A percentile compares a stretch with the other conserved stretches of the same genome.
These are phyloP conservation scores for Solanum chiquidenum DNA, from an alignment of 257 asterid species.

Conservation along the genomic window DNA sequence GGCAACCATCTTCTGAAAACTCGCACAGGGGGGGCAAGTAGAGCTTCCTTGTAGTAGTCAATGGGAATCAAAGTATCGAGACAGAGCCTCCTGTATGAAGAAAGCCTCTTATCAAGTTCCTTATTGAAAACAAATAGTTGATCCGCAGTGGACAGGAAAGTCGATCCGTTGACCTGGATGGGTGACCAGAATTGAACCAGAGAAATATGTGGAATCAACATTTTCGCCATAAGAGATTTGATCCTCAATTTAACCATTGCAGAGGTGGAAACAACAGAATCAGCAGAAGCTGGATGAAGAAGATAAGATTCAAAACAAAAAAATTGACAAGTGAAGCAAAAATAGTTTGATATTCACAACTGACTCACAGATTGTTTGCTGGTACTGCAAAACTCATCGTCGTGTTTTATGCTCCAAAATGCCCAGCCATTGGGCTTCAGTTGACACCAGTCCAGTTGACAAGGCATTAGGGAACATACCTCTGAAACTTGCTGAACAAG, in stretches of 20 bases:
- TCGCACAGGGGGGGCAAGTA: too few relatives aligned
- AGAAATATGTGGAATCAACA: neutral
- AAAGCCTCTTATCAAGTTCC: neutral
- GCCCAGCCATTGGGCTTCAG: neutral
- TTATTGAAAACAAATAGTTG: neutral
- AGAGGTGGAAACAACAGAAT: neutral
- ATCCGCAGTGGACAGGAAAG: neutral
- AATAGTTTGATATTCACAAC: neutral
- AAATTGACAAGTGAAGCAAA: neutral
- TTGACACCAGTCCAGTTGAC: neutral
- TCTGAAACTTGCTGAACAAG: neutral
- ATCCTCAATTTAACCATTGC: neutral
- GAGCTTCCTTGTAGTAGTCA: neutral
- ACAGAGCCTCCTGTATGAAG: neutral
- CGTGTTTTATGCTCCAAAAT: neutral
- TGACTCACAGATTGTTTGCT: neutral
- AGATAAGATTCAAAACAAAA: neutral
- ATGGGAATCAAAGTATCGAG: neutral
- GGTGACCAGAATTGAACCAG: neutral
- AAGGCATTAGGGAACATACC: neutral
- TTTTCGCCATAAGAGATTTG: neutral
- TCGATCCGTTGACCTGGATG: neutral
- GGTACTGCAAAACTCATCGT: neutral
- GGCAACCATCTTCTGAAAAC: neutral
- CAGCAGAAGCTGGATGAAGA: neutral